Evolutionary conservation across 805 yeast species (phyloP), one percentile per base, ranked within the genome.

Genomic region (Metschnikowia cerradonensis): DNA sequence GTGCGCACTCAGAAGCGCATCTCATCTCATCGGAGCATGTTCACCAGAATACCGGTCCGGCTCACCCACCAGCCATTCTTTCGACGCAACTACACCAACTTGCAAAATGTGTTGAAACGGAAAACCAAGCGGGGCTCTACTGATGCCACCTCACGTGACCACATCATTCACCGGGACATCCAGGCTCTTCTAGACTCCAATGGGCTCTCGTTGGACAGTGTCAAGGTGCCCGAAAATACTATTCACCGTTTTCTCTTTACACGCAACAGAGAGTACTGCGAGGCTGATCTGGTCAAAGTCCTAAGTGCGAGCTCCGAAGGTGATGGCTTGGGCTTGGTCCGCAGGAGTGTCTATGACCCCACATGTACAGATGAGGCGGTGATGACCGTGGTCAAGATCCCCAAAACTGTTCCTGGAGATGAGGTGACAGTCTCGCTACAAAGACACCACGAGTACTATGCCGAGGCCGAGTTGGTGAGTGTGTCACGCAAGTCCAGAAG

Each of bases 361-460:
- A 53, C 52, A 6, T 43, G 53, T 31, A 30, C 47, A 6, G 52
- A 52, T 20, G 36, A 45, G 10, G 22, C 34, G 10, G 31, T 20
- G 19, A 31, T 37, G 47, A 62, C 68, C 1, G 60, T 71, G 8
- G 54, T 72, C 5, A 56, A 54, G 37, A 63, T 75, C 0, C 78
- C 79, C 7, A 73, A 73, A 42, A 62, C 77, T 0, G 52, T 68
- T 3, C 63, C 64, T 1, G 79, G 79, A 2, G 78, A 75, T 49
- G 52, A 53, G 34, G 76, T 71, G 1, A 51, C 54, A 1, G 64
- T 71, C 0, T 40, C 48, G 10, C 53, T 74, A 19, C 57, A 60
- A 5, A 58, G 67, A 45, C 77, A 73, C 50, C 65, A 65, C 43
- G 53, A 55, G 1, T 58, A 52, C 41, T 63, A 62, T 40, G 68